Percentiles rank a stretch among this genome's conserved stretches.
These are phyloP conservation scores for Phialocephala sp. DNA, from an alignment of 2,329 filamentous ascomycete genomes.

Conservation along the genomic window DNA sequence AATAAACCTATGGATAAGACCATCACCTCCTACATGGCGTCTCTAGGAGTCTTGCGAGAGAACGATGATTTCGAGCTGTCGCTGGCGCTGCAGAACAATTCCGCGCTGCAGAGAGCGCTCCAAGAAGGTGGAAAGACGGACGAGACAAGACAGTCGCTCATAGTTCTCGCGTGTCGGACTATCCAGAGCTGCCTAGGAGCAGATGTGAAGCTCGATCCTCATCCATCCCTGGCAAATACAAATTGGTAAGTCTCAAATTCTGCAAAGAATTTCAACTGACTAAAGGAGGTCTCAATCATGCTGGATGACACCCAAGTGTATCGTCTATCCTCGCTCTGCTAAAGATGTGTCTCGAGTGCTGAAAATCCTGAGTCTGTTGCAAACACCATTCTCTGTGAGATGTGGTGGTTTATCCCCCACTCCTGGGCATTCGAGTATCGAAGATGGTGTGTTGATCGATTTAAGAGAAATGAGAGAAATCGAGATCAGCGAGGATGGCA, in stretches of 20 bases:
- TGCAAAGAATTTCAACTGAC: background rate
- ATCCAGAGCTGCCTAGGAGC: slow-evolving; percentile 1
- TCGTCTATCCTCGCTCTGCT: slow-evolving; percentile 2
- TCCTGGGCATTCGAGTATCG: slow-evolving; percentile 6
- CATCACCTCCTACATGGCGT: slow-evolving; percentile 7
- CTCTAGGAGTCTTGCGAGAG: slow-evolving; percentile 5
- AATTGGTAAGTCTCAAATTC: background rate
- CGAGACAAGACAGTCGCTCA: background rate
- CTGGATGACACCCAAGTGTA: slow-evolving; percentile 3
- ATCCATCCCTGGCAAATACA: slow-evolving; percentile 1
- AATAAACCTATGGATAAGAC: background rate
- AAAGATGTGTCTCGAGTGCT: background rate
- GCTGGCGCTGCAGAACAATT: slow-evolving; percentile 1
- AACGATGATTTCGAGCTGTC: slow-evolving; percentile 7
- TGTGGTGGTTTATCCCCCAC: slow-evolving; percentile 4
- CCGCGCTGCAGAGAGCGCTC: background rate
- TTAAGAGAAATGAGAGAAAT: background rate
- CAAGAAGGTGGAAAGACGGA: slow-evolving; percentile 4
- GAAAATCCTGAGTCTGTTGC: slow-evolving; percentile 2
- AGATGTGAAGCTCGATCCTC: slow-evolving; percentile 1
- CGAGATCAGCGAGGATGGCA: background rate
- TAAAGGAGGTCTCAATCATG: background rate
- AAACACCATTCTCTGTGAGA: slow-evolving; percentile 5
- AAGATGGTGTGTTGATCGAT: background rate
- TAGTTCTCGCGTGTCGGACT: background rate